Conservation (phyloP, 2,329 filamentous ascomycete species). For the Neopestalotiopsis sp. region DNA sequence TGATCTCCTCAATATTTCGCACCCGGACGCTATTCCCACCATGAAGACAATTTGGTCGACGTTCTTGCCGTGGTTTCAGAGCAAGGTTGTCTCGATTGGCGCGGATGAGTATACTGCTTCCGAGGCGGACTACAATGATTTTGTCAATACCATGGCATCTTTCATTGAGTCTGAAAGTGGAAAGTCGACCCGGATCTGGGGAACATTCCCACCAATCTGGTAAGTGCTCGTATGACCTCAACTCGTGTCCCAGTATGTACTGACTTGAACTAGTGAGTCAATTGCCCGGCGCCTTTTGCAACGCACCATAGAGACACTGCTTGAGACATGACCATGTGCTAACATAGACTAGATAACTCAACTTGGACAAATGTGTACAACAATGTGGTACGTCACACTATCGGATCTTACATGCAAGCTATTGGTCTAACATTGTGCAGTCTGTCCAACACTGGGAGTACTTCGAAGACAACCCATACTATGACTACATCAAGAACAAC, state of each 20-base stretch:
- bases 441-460: slow-evolving; percentile 61
- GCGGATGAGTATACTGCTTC: slow-evolving; percentile 59
- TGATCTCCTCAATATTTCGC: slow-evolving; percentile 59
- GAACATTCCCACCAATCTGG: slow-evolving; percentile 53
- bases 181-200: slow-evolving; percentile 60
- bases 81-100: slow-evolving; percentile 59
- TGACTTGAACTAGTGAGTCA: slow-evolving; percentile 7
- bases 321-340: neutral
- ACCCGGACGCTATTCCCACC: slow-evolving; percentile 58
- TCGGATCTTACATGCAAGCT: too few relatives aligned
- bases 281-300: neutral
- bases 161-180: slow-evolving; percentile 45
- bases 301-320: too few relatives aligned
- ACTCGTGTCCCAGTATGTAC: too few relatives aligned
- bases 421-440: neutral
- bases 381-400: slow-evolving; percentile 7
- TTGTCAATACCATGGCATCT: slow-evolving; percentile 55
- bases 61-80: slow-evolving; percentile 61
- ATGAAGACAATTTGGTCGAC: slow-evolving; percentile 58
- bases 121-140: slow-evolving; percentile 53
- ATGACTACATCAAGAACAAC: slow-evolving; percentile 46
- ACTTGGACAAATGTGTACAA: slow-evolving; percentile 15
- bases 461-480: slow-evolving; percentile 55
- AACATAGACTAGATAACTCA: slow-evolving; percentile 9
- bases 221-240: slow-evolving; percentile 30